Percentiles rank a stretch among this genome's conserved stretches.
Conservation (phyloP, 306 rosid species). For the Betula pendula region DNA sequence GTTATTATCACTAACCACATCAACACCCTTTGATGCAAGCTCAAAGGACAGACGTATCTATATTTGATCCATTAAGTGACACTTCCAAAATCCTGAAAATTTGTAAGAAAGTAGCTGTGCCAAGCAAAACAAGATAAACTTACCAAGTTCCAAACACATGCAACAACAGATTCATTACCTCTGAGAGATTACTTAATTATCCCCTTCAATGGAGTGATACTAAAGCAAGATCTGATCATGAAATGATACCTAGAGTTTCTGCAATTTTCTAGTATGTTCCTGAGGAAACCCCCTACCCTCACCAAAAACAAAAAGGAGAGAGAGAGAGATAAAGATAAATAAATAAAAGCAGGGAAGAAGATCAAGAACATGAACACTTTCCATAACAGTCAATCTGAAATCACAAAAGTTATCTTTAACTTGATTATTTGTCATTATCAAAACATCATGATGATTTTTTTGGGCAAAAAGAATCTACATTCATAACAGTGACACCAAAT, state of each 20-base stretch:
- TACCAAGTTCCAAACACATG: background rate
- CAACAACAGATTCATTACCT: background rate
- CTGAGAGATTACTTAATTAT: background rate
- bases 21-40: background rate
- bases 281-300: background rate
- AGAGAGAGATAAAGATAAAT: background rate
- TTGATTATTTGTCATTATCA: no score
- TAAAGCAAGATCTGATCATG: background rate
- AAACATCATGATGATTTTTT: no score
- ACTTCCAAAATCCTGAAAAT: background rate
- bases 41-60: background rate
- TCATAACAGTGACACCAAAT: background rate
- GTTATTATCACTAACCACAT: background rate
- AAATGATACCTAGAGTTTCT: background rate
- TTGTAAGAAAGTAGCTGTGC: background rate
- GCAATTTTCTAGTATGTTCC: background rate
- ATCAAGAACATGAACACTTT: background rate
- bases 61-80: background rate
- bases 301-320: background rate
- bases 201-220: background rate
- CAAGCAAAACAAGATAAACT: background rate
- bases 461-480: no score
- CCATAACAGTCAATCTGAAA: background rate
- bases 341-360: background rate
- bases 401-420: no score